phyloP scores from a whole-genome alignment of 75 land plant genomes.

The Picea glauca region DNA sequence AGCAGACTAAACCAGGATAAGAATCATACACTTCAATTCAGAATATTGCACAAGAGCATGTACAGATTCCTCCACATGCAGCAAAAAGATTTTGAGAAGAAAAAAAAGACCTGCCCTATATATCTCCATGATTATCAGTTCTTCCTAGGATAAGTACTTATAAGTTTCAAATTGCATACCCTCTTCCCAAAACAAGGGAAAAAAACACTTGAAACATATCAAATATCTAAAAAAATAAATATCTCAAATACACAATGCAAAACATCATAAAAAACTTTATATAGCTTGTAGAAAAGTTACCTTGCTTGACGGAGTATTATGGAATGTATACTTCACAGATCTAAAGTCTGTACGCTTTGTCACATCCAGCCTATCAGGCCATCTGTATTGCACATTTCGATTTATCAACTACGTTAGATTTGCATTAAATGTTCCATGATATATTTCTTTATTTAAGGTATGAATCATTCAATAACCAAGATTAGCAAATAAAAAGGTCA shows the following conservation, averaged over 20 bases:
- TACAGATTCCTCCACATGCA: too few species aligned
- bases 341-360: slow-evolving; percentile 89
- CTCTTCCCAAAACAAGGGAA: not conserved
- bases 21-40: too few species aligned
- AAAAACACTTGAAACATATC: not conserved
- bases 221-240: not conserved
- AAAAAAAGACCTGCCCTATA: not conserved
- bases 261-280: not conserved
- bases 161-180: not conserved
- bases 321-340: slow-evolving; percentile 78
- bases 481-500: not conserved
- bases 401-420: not conserved
- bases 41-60: too few species aligned
- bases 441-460: not conserved
- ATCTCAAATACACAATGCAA: not conserved
- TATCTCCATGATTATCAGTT: not conserved
- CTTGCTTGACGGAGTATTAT: slow-evolving; percentile 57
- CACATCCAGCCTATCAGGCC: slow-evolving; percentile 90
- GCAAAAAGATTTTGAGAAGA: not conserved
- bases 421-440: slow-evolving; percentile 2
- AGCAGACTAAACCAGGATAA: too few species aligned
- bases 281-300: slow-evolving; percentile 27
- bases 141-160: not conserved
- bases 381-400: slow-evolving; percentile 46
- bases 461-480: not conserved